Base-by-base conservation (phyloP, 768 basidiomycete species). In the Coprinopsis strossmayeri region DNA sequence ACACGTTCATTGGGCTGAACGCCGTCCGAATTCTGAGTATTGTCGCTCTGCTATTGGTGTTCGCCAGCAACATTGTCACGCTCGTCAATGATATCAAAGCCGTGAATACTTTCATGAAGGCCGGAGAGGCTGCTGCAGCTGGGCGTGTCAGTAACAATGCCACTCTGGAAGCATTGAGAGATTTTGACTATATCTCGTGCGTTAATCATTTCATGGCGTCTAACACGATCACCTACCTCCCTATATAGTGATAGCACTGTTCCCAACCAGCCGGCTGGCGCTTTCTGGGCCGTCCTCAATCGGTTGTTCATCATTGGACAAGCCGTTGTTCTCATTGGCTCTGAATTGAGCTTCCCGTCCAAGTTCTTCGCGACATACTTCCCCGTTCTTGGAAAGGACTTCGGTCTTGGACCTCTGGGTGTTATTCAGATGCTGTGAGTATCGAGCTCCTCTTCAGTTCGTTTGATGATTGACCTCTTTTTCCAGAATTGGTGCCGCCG, bases 281-380 rank as follows among this genome's bases (percentile, higher is more conserved):
- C 80, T 7, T 95, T 96, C 68, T 96, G 91, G 88, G 87, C 89
- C 3, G 82, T 95, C 53, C 70, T 94, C 53, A 90, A 91, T 65
- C 76, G 89, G 51, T 74, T 95, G 48, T 78, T 95, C 64, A 90
- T 95, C 64, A 79, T 92, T 53, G 82, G 87, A 64, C 87, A 93
- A 70, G 78, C 84, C 52, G 63, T 92, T 58, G 72, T 91, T 26
- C 81, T 95, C 59, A 65, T 92, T 53, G 65, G 92, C 49, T 87
- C 91, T 48, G 93, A 96, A 66, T 53, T 92, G 50, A 82, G 87
- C 53, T 87, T 89, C 78, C 90, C 90, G 10, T 65, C 76, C 5
- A 61, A 70, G 25, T 87, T 91, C 73, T 95, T 95, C 67, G 74
- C 81, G 61, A 78, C 78, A 30, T 93, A 78, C 69, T 87, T 96